Evolutionary conservation across 2,329 filamentous ascomycete species (phyloP).

Genomic region (Magnaporthales sp.): DNA sequence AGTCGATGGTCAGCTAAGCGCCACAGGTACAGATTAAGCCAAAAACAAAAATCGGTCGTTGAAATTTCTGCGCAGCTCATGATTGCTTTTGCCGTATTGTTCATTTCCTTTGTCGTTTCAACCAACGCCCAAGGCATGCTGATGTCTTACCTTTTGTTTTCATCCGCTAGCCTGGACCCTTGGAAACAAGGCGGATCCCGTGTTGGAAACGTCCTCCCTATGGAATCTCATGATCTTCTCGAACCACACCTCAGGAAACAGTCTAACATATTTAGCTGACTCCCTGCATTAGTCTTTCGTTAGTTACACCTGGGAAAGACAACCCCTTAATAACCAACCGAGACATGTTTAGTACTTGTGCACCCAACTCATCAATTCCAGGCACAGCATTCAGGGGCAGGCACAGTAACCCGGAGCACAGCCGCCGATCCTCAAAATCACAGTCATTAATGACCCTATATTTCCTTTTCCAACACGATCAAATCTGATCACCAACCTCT

Average conservation of each 20-base stretch:
- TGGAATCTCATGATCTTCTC: neutral
- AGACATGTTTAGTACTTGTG: neutral
- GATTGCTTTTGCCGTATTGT: neutral
- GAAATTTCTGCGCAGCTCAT: neutral
- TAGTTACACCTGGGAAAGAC: neutral
- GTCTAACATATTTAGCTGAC: neutral
- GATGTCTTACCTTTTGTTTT: neutral
- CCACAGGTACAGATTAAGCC: neutral
- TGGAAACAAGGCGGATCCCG: neutral
- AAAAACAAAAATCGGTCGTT: too few species aligned
- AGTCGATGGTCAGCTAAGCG: neutral
- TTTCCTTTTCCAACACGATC: neutral
- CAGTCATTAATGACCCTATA: neutral
- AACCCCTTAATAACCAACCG: neutral
- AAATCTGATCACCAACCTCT: neutral
- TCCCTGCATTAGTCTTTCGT: neutral
- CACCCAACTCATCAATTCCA: neutral
- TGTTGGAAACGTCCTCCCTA: neutral
- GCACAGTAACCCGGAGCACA: neutral
- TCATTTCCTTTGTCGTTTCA: neutral
- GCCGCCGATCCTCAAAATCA: neutral
- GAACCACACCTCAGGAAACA: neutral
- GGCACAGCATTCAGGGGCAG: neutral
- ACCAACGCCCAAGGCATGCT: neutral
- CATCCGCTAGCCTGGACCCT: too few species aligned